phyloP scores from a whole-genome alignment of 2,329 filamentous ascomycete genomes.

The Rutstroemia sp. region DNA sequence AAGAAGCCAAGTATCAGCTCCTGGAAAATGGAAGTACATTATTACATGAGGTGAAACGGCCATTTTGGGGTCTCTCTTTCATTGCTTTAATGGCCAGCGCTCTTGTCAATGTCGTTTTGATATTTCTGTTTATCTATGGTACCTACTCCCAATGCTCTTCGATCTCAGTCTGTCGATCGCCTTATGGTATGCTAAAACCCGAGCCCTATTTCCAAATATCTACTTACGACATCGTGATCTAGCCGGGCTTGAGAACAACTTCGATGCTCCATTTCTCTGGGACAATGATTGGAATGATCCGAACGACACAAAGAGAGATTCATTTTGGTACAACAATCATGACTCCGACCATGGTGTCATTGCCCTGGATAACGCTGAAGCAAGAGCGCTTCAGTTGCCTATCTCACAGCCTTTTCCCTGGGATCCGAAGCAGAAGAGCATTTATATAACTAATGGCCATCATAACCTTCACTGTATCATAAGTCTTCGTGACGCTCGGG shows the following conservation, averaged over 20 bases:
- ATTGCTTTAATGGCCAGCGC: background rate
- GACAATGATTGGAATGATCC: background rate
- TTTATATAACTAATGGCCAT: background rate
- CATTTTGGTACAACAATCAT: background rate
- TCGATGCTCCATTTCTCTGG: background rate
- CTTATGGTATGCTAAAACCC: background rate
- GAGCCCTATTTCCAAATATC: background rate
- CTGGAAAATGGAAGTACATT: too few relatives aligned
- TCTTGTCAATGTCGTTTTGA: background rate
- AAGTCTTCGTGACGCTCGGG: background rate
- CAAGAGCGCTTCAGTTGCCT: background rate
- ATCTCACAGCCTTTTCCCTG: background rate
- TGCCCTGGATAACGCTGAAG: background rate
- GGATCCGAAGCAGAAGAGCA: background rate
- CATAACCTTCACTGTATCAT: conserved; percentile 2
- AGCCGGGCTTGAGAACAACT: background rate
- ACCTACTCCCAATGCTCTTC: background rate
- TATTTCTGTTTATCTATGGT: background rate
- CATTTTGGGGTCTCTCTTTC: too few relatives aligned
- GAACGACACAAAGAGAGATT: background rate
- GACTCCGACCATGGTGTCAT: background rate
- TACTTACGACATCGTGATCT: background rate
- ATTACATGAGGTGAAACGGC: too few relatives aligned
- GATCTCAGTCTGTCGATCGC: background rate
- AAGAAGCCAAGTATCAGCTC: too few relatives aligned